Evolutionary conservation across 2,329 filamentous ascomycete genomes (phyloP).

Genomic region (Aspergillus fijiensis): DNA sequence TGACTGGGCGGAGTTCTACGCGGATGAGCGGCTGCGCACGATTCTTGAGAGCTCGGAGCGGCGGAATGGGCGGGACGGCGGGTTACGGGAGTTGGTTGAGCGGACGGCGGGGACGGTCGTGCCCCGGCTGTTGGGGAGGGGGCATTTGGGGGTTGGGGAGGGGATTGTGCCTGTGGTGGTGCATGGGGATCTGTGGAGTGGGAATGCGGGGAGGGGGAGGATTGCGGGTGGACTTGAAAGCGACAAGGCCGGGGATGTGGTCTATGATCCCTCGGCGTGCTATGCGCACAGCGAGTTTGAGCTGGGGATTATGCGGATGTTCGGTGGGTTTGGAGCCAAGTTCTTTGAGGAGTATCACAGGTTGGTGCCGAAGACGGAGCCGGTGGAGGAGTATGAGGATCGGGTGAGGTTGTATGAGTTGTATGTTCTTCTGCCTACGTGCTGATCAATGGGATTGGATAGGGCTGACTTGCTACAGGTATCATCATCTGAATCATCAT

Average conservation of each 20-base stretch:
- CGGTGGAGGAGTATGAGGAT: constrained; percentile 80
- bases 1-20: constrained; percentile 85
- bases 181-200: constrained; percentile 92
- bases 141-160: constrained; percentile 58
- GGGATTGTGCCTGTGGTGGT: constrained; percentile 74
- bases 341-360: constrained; percentile 79
- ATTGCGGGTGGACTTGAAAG: constrained; percentile 50
- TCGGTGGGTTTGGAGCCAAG: constrained; percentile 73
- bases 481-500: constrained; percentile 88
- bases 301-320: constrained; percentile 93
- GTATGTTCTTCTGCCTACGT: constrained; percentile 51
- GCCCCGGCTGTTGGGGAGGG: constrained; percentile 70
- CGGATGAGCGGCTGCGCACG: constrained; percentile 67
- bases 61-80: constrained; percentile 64
- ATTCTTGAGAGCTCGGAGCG: constrained; percentile 60
- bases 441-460: background rate
- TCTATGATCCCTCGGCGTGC: constrained; percentile 77
- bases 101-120: constrained; percentile 64
- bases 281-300: constrained; percentile 91
- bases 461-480: constrained; percentile 50
- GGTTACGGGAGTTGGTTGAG: constrained; percentile 65
- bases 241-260: constrained; percentile 63
- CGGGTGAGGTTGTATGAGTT: constrained; percentile 77
- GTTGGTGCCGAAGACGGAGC: constrained; percentile 76
- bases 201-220: constrained; percentile 69